Conservation (phyloP, 1,284 basidiomycete genomes). For the Pholiota adiposa region DNA sequence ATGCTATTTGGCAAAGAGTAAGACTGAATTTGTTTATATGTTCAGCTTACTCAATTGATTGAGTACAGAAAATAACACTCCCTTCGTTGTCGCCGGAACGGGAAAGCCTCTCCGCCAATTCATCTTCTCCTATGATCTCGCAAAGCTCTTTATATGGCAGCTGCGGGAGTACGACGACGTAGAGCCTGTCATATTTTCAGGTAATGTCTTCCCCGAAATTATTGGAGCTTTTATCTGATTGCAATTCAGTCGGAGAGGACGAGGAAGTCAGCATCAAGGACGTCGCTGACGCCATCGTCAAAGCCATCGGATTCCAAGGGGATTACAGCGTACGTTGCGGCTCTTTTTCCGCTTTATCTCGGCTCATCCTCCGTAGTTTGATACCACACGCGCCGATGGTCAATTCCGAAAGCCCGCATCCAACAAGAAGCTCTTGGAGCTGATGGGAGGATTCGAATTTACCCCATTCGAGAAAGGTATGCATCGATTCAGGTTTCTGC, state of each 20-base stretch:
- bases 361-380: conserved; percentile 48
- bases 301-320: conserved; percentile 75
- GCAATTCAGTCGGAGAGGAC: conserved; percentile 89
- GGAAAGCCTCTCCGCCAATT: conserved; percentile 91
- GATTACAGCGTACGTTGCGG: conserved; percentile 59
- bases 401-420: conserved; percentile 95
- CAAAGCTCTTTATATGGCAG: conserved; percentile 92
- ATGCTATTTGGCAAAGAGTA: conserved; percentile 86
- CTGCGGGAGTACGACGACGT: conserved; percentile 87
- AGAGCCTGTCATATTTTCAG: conserved; percentile 88
- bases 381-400: conserved; percentile 75
- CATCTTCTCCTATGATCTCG: conserved; percentile 92
- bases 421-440: conserved; percentile 77
- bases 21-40: conserved; percentile 23
- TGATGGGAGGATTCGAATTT: conserved; percentile 80
- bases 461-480: conserved; percentile 82
- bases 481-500: conserved; percentile 21
- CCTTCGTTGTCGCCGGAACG: conserved; percentile 83
- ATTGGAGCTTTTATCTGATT: too few relatives aligned
- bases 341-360: neutral
- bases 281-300: conserved; percentile 84
- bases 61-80: conserved; percentile 85
- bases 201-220: too few relatives aligned
- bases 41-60: conserved; percentile 15
- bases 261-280: conserved; percentile 90